Percentiles rank a stretch among this genome's conserved stretches.
Conservation (phyloP, 495 filamentous ascomycete genomes). For the Tuber aestivum region DNA sequence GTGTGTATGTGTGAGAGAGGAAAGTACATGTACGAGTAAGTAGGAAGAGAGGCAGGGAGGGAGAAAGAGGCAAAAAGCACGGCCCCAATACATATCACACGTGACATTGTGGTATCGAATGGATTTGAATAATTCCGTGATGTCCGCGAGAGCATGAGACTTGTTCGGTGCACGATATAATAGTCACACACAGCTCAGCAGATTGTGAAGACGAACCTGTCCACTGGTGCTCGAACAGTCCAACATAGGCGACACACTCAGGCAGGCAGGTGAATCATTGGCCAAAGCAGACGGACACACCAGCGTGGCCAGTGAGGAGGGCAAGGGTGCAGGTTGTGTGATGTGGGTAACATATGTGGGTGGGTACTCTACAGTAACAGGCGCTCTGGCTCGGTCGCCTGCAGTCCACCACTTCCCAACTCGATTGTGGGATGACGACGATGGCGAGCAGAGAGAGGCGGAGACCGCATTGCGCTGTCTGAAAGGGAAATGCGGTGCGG, state of each 20-base stretch:
- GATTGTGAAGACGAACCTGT: neutral
- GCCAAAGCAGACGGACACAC: neutral
- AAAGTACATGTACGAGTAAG: no score
- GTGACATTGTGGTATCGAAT: neutral
- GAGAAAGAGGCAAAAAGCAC: slow-evolving; percentile 38
- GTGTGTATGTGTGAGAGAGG: neutral
- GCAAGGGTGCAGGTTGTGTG: slow-evolving; percentile 42
- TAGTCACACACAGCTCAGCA: neutral
- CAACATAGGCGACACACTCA: slow-evolving; percentile 5
- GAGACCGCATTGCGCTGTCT: neutral
- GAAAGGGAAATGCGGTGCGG: neutral
- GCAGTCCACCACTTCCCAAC: slow-evolving; percentile 45
- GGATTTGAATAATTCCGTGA: neutral
- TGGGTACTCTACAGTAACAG: slow-evolving; percentile 3
- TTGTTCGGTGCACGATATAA: neutral
- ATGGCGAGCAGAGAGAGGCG: slow-evolving; percentile 42
- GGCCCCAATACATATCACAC: neutral
- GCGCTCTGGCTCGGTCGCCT: slow-evolving; percentile 46
- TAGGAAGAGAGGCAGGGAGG: slow-evolving; percentile 30
- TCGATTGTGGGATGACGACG: slow-evolving; percentile 51
- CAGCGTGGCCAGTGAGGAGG: slow-evolving; percentile 38
- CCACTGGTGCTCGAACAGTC: neutral
- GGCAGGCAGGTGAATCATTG: neutral
- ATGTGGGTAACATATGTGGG: slow-evolving; percentile 38
- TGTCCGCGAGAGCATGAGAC: neutral